Evolutionary conservation across 2,329 filamentous ascomycete species (phyloP).

Genomic region (Epichloe brachyelytri): DNA sequence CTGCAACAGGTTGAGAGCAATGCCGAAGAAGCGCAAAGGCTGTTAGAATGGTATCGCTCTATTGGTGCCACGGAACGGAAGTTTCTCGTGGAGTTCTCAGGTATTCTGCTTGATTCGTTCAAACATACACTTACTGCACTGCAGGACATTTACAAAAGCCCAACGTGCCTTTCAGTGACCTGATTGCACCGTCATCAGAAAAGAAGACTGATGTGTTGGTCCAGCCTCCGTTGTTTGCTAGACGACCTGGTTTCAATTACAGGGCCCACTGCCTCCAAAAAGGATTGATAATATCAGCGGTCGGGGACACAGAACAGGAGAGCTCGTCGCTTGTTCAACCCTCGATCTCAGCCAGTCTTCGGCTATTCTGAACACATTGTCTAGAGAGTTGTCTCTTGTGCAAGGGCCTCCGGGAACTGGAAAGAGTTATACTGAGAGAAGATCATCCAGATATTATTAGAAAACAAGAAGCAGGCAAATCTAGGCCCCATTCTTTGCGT

Average conservation of each 20-base stretch:
- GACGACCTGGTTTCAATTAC: slow-evolving; percentile 34
- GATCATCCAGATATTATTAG: slow-evolving; percentile 42
- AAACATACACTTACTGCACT: slow-evolving; percentile 41
- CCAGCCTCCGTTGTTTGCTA: slow-evolving; percentile 38
- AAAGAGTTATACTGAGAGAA: slow-evolving; percentile 47
- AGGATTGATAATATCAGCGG: slow-evolving; percentile 13
- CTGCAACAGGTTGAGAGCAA: slow-evolving; percentile 17
- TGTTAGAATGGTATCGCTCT: slow-evolving; percentile 17
- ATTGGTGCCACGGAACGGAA: slow-evolving; percentile 7
- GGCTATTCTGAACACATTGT: slow-evolving; percentile 39
- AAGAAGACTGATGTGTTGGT: slow-evolving; percentile 15
- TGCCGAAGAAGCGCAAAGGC: slow-evolving; percentile 9
- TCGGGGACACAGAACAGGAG: slow-evolving; percentile 6
- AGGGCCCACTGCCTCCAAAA: slow-evolving; percentile 23
- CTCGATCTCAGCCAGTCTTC: slow-evolving; percentile 40
- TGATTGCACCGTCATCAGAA: slow-evolving; percentile 25
- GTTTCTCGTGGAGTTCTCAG: slow-evolving; percentile 47
- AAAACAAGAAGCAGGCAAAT: slow-evolving; percentile 22
- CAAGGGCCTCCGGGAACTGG: slow-evolving; percentile 62
- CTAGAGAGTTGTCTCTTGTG: slow-evolving; percentile 43
- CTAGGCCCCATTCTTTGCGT: slow-evolving; percentile 39
- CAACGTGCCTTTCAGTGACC: slow-evolving; percentile 35
- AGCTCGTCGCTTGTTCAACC: slow-evolving; percentile 22
- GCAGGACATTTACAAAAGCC: slow-evolving; percentile 34
- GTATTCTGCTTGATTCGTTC: slow-evolving; percentile 45